These are phyloP conservation scores for Sphaerosporella brunnea DNA, from an alignment of 495 filamentous ascomycete species.

Conservation along the genomic window DNA sequence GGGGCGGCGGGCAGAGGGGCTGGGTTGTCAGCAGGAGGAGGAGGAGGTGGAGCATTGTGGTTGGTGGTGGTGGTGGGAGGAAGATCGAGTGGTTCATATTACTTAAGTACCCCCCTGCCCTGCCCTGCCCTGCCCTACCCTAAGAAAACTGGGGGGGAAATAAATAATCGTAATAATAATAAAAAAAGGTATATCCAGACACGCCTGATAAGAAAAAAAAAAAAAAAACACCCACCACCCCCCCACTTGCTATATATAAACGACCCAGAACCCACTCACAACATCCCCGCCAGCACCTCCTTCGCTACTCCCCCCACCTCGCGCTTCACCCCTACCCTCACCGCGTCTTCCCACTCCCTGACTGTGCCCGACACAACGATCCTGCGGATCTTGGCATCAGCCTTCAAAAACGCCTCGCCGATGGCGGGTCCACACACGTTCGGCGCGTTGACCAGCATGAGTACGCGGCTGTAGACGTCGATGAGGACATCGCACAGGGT, in stretches of 20 bases:
- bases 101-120: too few species aligned
- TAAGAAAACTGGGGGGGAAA: too few species aligned
- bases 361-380: constrained; percentile 68
- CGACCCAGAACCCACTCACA: too few species aligned
- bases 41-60: too few species aligned
- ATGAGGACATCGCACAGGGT: constrained; percentile 92
- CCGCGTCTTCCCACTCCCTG: constrained; percentile 83
- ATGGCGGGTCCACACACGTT: constrained; percentile 44
- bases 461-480: constrained; percentile 68
- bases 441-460: constrained; percentile 50
- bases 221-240: neutral
- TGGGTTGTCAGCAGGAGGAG: too few species aligned
- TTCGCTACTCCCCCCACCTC: constrained; percentile 72
- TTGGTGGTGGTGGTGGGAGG: too few species aligned
- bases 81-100: too few species aligned
- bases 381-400: constrained; percentile 67
- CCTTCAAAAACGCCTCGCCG: constrained; percentile 72
- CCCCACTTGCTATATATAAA: constrained; percentile 29
- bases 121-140: too few species aligned
- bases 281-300: constrained; percentile 74
- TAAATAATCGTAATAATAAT: too few species aligned
- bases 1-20: too few species aligned
- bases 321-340: constrained; percentile 49
- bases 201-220: neutral
- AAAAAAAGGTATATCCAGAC: too few species aligned